Evolutionary conservation across 257 asterid species (phyloP).

Genomic region (Capsicum baccatum): DNA sequence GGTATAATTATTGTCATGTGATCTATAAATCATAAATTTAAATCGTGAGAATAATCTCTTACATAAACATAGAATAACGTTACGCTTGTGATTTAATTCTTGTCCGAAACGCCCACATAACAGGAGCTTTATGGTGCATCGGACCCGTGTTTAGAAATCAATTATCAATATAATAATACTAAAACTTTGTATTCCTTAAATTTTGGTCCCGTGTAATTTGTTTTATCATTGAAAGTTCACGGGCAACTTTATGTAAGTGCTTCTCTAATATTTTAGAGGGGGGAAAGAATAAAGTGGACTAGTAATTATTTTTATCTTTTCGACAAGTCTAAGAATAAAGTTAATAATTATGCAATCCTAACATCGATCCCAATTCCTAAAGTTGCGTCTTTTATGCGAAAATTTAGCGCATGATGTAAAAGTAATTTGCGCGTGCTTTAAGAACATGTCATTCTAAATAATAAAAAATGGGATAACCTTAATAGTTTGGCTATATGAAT

Average conservation of each 20-base stretch:
- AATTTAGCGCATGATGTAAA: slow-evolving; percentile 21
- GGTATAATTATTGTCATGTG: too few relatives aligned
- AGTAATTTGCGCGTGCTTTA: slow-evolving; percentile 15
- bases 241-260: background rate
- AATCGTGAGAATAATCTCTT: too few relatives aligned
- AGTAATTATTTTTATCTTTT: background rate
- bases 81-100: too few relatives aligned
- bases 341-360: background rate
- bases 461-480: too few relatives aligned
- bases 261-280: background rate
- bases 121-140: too few relatives aligned
- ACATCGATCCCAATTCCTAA: slow-evolving; percentile 11
- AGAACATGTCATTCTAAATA: background rate
- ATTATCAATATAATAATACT: background rate
- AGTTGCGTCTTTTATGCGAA: slow-evolving; percentile 28
- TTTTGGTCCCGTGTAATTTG: slow-evolving; percentile 6
- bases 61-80: too few relatives aligned
- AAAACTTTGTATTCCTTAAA: background rate
- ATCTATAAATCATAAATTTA: too few relatives aligned
- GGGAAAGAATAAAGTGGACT: background rate
- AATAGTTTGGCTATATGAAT: too few relatives aligned
- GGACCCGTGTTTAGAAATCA: too few relatives aligned
- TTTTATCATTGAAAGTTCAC: slow-evolving; percentile 18
- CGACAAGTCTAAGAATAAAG: background rate
- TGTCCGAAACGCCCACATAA: too few relatives aligned